These are phyloP conservation scores for Pulveroboletus sp. DNA, from an alignment of 768 basidiomycete genomes.

Conservation along the genomic window DNA sequence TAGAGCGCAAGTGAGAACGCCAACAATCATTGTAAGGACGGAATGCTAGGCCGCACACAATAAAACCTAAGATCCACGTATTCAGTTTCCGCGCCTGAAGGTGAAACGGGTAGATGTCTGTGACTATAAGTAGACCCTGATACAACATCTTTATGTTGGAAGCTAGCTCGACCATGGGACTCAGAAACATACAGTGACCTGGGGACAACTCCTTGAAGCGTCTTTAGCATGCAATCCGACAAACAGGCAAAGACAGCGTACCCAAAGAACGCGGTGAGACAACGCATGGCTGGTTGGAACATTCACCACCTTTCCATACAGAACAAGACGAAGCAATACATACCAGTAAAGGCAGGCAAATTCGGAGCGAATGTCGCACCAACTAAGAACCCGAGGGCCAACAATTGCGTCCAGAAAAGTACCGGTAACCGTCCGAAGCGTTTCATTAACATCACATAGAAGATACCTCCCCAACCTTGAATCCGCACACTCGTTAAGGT, in stretches of 20 bases:
- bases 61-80: slow-evolving; percentile 52
- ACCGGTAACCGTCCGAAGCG: slow-evolving; percentile 30
- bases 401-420: slow-evolving; percentile 33
- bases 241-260: slow-evolving; percentile 4
- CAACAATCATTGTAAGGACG: slow-evolving; percentile 32
- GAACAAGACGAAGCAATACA: not conserved
- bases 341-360: slow-evolving; percentile 46
- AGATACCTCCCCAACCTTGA: slow-evolving; percentile 30
- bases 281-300: slow-evolving; percentile 28
- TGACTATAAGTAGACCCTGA: slow-evolving; percentile 45
- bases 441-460: slow-evolving; percentile 29
- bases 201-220: slow-evolving; percentile 44
- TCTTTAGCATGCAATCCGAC: not conserved
- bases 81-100: slow-evolving; percentile 51
- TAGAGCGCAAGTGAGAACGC: slow-evolving; percentile 26
- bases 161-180: too few species aligned
- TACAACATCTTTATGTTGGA: not conserved
- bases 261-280: slow-evolving; percentile 32
- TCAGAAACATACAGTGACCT: slow-evolving; percentile 39
- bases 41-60: slow-evolving; percentile 45
- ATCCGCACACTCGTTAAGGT: slow-evolving; percentile 1
- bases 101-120: slow-evolving; percentile 54
- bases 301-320: not conserved
- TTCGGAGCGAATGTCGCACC: slow-evolving; percentile 52
- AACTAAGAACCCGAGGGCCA: slow-evolving; percentile 47